These are phyloP conservation scores for Schwanniomyces polymorphus DNA, from an alignment of 805 yeast species.

Conservation along the genomic window DNA sequence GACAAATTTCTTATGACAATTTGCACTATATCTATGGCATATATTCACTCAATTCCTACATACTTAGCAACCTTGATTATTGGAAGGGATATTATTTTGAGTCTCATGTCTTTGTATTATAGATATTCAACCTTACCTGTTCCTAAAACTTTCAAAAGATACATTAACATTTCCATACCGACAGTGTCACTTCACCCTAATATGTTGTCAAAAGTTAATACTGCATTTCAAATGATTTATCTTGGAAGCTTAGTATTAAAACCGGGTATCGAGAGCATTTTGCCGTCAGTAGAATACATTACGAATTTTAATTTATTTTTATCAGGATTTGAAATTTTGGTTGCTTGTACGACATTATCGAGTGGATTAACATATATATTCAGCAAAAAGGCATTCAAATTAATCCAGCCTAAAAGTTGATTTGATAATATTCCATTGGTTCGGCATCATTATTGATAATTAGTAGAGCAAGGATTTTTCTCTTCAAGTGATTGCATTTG, in stretches of 20 bases:
- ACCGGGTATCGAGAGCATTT: slow-evolving; percentile 28
- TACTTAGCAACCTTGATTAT: slow-evolving; percentile 66
- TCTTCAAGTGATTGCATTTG: background rate
- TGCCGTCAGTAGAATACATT: slow-evolving; percentile 11
- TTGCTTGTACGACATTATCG: slow-evolving; percentile 61
- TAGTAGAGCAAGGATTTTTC: slow-evolving; percentile 14
- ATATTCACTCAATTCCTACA: slow-evolving; percentile 65
- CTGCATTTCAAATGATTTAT: slow-evolving; percentile 90
- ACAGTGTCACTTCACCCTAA: slow-evolving; percentile 90
- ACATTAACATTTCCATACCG: slow-evolving; percentile 75
- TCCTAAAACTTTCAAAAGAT: slow-evolving; percentile 71
- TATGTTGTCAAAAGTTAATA: slow-evolving; percentile 80
- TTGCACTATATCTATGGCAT: slow-evolving; percentile 74
- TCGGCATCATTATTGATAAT: slow-evolving; percentile 14
- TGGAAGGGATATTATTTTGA: slow-evolving; percentile 80
- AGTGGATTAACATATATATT: slow-evolving; percentile 81
- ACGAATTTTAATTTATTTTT: slow-evolving; percentile 12
- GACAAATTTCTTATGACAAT: slow-evolving; percentile 89
- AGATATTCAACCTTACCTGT: slow-evolving; percentile 72
- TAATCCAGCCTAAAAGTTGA: slow-evolving; percentile 23
- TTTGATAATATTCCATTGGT: slow-evolving; percentile 8
- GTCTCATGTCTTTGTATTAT: slow-evolving; percentile 67
- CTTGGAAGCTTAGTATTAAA: slow-evolving; percentile 51
- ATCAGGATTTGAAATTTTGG: slow-evolving; percentile 26
- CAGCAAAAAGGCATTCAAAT: slow-evolving; percentile 66